phyloP scores from a whole-genome alignment of 345 rosid species.

The Pseudoturritis turrita region DNA sequence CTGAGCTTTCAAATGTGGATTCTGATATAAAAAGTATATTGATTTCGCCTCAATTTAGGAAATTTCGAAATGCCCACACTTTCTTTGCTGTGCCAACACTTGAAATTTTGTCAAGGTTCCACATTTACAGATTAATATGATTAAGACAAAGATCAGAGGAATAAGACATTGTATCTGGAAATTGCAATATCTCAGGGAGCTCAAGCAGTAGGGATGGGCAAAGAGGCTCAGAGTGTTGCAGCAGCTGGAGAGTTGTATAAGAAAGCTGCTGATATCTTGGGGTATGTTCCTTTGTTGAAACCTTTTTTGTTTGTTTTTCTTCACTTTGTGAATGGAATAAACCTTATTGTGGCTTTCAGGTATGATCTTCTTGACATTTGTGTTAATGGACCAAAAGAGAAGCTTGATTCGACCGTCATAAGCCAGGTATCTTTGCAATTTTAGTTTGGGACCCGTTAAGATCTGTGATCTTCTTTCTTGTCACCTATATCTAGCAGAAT shows the following conservation, averaged over 20 bases:
- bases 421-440: slow-evolving; percentile 62
- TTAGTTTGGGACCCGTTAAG: neutral
- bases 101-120: neutral
- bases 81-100: neutral
- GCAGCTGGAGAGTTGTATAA: slow-evolving; percentile 73
- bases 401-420: slow-evolving; percentile 87
- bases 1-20: neutral
- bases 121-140: neutral
- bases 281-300: slow-evolving; percentile 34
- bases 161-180: neutral
- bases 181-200: slow-evolving; percentile 61
- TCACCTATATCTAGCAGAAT: neutral
- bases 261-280: slow-evolving; percentile 78
- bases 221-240: slow-evolving; percentile 72
- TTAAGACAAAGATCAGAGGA: neutral
- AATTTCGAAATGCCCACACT: neutral
- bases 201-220: slow-evolving; percentile 96
- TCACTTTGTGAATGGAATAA: neutral
- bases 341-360: slow-evolving; percentile 38
- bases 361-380: slow-evolving; percentile 95
- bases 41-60: neutral
- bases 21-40: neutral
- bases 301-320: neutral
- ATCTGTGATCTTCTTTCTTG: neutral
- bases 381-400: slow-evolving; percentile 87